Percentiles rank a stretch among this genome's conserved stretches.
phyloP scores from a whole-genome alignment of 140 eudicot species.

The Cichorium intybus region DNA sequence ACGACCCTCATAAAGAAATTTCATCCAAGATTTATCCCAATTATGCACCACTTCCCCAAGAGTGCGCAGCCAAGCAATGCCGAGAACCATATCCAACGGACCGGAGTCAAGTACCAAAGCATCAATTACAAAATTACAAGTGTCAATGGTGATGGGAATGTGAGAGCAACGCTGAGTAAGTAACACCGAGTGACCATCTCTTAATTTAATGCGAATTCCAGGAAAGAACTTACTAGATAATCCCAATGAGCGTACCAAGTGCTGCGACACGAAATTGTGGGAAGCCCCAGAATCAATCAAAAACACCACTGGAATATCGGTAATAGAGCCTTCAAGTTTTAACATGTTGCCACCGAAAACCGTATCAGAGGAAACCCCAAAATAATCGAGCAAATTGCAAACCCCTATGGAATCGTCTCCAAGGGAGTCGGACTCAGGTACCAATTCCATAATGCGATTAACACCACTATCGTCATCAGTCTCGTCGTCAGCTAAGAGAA shows the following conservation, averaged over 20 bases:
- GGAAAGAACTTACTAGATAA: accelerated
- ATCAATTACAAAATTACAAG: too few relatives aligned
- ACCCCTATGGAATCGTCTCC: background rate
- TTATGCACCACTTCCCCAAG: background rate
- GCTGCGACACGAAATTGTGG: background rate
- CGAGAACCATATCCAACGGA: background rate
- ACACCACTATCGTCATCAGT: too few relatives aligned
- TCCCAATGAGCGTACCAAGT: background rate
- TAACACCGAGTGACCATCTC: background rate
- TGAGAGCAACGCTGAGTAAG: too few relatives aligned
- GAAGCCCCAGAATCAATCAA: background rate
- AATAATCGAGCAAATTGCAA: background rate
- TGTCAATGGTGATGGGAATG: too few relatives aligned
- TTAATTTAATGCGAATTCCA: background rate
- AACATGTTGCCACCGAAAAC: too few relatives aligned
- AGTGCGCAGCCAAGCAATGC: background rate
- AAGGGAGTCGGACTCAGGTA: too few relatives aligned
- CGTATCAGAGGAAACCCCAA: too few relatives aligned
- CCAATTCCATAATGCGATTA: too few relatives aligned
- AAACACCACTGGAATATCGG: background rate
- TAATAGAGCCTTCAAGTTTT: background rate
- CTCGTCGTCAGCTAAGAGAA: background rate
- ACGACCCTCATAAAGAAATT: background rate
- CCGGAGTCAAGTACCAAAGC: background rate
- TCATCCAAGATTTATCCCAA: background rate